phyloP scores from a whole-genome alignment of 306 rosid genomes.

The Fragaria iinumae region DNA sequence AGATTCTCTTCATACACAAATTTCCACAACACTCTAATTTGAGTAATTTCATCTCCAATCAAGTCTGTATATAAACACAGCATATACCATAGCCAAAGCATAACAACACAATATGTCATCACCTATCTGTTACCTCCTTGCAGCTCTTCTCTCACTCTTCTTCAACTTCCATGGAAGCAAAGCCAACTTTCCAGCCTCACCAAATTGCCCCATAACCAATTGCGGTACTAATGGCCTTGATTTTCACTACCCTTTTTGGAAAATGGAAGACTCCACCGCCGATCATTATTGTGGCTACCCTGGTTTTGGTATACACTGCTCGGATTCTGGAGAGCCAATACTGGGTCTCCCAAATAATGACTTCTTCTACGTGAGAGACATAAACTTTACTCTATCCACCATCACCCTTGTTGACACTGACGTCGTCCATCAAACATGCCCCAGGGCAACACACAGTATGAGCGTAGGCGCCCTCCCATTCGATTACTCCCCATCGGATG shows the following conservation, averaged over 20 bases:
- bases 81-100: neutral
- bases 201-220: neutral
- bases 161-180: neutral
- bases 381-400: neutral
- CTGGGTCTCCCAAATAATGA: neutral
- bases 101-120: neutral
- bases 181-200: neutral
- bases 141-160: neutral
- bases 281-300: neutral
- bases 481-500: neutral
- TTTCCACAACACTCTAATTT: neutral
- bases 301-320: neutral
- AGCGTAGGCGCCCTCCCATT: neutral
- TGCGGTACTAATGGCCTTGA: fast-evolving
- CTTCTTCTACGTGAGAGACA: neutral
- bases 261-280: neutral
- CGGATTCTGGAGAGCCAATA: neutral
- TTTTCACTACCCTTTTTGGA: neutral
- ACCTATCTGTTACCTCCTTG: neutral
- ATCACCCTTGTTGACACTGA: neutral
- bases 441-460: neutral
- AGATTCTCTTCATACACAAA: slow-evolving; percentile 2
- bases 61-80: neutral
- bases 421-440: neutral
- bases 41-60: neutral